Conservation (phyloP, 371 early-diverging fungal genomes). For the Rhizomucor pusillus region DNA sequence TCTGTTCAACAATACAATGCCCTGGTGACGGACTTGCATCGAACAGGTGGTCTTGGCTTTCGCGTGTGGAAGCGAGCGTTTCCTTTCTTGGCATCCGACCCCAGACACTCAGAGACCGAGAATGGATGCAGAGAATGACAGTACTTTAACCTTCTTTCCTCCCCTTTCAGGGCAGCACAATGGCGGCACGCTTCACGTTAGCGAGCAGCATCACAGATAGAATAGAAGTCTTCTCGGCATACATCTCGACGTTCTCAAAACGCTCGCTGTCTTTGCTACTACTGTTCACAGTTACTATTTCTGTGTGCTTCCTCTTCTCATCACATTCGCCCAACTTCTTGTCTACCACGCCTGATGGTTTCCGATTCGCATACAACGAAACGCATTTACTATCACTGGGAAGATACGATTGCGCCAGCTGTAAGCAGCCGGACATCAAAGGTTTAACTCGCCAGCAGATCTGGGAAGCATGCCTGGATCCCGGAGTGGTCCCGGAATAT, state of each 20-base stretch:
- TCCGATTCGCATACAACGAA: slow-evolving; percentile 14
- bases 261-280: slow-evolving; percentile 16
- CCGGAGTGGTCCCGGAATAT: slow-evolving; percentile 22
- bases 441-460: slow-evolving; percentile 13
- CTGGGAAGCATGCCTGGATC: slow-evolving; percentile 29
- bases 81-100: no score
- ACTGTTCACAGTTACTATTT: slow-evolving; percentile 15
- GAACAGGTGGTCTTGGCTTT: no score
- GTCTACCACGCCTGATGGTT: slow-evolving; percentile 17
- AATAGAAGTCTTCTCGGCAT: slow-evolving; percentile 11
- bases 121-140: no score
- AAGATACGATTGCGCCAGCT: slow-evolving; percentile 18
- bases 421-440: slow-evolving; percentile 13
- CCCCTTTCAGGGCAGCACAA: no score
- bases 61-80: no score
- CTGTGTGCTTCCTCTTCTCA: slow-evolving; percentile 17
- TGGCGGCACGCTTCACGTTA: slow-evolving; percentile 22
- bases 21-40: no score
- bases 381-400: slow-evolving; percentile 24
- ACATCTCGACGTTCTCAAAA: slow-evolving; percentile 16
- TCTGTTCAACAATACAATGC: no score
- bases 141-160: no score
- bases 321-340: slow-evolving; percentile 18
- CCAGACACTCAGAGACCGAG: no score
- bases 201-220: slow-evolving; percentile 18